Conservation (phyloP, 2,329 filamentous ascomycete species). For the Paraphaeosphaeria minitans region DNA sequence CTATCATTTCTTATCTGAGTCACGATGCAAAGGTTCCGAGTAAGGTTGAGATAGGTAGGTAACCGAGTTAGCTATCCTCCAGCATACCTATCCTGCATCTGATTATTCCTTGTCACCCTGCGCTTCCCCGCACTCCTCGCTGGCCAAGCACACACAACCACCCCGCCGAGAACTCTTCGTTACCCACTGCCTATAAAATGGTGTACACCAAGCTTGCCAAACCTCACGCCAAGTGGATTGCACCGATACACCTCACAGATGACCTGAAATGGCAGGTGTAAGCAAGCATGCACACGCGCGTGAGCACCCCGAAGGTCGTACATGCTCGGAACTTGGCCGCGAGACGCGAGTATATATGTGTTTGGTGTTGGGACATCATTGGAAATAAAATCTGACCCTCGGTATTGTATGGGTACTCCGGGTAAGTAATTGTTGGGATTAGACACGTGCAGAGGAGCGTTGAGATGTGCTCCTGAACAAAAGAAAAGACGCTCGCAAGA, state of each 20-base stretch:
- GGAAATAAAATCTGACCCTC: not conserved
- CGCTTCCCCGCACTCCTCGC: not conserved
- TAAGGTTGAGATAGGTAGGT: not conserved
- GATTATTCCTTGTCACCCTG: constrained; percentile 3
- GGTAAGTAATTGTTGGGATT: too few relatives aligned
- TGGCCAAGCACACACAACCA: not conserved
- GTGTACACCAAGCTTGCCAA: constrained; percentile 5
- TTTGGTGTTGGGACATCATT: not conserved
- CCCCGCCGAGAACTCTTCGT: constrained; percentile 11
- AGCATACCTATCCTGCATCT: not conserved
- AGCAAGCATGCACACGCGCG: not conserved
- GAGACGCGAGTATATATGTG: not conserved
- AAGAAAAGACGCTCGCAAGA: too few relatives aligned
- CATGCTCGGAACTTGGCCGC: not conserved
- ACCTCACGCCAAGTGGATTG: constrained; percentile 2
- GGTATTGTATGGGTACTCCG: not conserved
- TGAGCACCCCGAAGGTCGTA: not conserved
- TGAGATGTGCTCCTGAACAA: not conserved
- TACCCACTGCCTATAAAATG: not conserved
- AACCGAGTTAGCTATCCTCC: too few relatives aligned
- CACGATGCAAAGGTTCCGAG: not conserved
- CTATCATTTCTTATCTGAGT: too few relatives aligned
- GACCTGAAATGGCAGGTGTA: constrained; percentile 8
- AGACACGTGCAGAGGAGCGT: not conserved
- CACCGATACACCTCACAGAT: constrained; percentile 1